Base-by-base conservation (phyloP, 257 asterid species). In the Nicotiana tomentosiformis region DNA sequence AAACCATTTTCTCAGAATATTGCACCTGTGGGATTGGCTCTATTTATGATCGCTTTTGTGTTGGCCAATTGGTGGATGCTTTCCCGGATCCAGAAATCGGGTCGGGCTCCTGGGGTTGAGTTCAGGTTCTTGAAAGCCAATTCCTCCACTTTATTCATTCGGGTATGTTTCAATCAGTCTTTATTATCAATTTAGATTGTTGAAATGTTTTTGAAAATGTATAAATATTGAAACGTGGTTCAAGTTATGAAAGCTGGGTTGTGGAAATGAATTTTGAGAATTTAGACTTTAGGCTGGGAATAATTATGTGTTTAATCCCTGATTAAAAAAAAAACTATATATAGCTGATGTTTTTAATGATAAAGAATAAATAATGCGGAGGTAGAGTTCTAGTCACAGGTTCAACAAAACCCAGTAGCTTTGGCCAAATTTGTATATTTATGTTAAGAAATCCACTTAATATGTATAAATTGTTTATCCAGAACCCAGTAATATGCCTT, bases 51-150 rank as follows among this genome's bases (percentile, higher is more conserved):
- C 55, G 90, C 85, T 8, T 89, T 94, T 83, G 85, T 96, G 77
- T 18, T 82, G 16, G 80, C 89, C 85, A 91, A 96, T 83, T 90
- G 95, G 93, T 96, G 95, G 98, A 93, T 94, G 93, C 86, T 96
- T 84, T 89, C 85, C 32, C 90, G 97, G 93, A 92, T 94, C 89
- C 95, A 89, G 39, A 90, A 89, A 14, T 78, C 94, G 78, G 91
- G 89, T 80, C 88, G 84, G 82, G 64, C 66, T 10, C 68, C 87
- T 67, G 88, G 77, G 80, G 60, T 92, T 76, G 84, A 89, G 89
- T 82, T 94, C 80, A 86, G 87, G 86, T 79, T 86, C 78, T 86
- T 96, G 93, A 87, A 90, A 69, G 83, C 80, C 23, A 91, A 92
- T 81, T 85, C 91, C 10, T 90, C 96, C 74, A 87, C 91, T 60